Evolutionary conservation across 2,329 filamentous ascomycete genomes (phyloP), one percentile per base, ranked within the genome.

Genomic region (Scopulariopsis brevicaulis): DNA sequence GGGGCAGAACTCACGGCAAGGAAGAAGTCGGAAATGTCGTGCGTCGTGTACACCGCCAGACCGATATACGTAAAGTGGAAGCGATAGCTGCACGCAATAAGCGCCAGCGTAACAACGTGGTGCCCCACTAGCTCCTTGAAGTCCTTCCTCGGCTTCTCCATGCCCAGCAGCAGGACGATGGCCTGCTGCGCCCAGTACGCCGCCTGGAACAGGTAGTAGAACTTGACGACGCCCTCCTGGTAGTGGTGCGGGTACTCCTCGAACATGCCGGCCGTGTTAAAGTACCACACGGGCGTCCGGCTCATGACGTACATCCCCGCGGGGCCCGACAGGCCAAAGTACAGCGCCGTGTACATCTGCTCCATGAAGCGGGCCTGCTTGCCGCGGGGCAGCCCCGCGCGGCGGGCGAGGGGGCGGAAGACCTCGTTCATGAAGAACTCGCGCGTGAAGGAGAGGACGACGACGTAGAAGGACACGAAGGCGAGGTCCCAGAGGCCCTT

Each of bases 61-160:
- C 92, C 92, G 70, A 97, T 95, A 73, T 96, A 93, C 22, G 91
- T 95, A 71, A 96, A 97, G 73, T 97, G 92, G 77, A 96, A 97
- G 61, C 90, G 85, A 74, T 96, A 97, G 75, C 89, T 94, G 67
- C 93, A 75, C 59, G 74, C 86, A 64, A 97, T 96, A 65, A 97
- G 80, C 22, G 85, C 76, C 60, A 97, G 75, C 22, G 90, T 95
- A 69, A 96, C 89, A 64, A 96, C 86, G 71, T 97, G 92, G 71
- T 97, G 92, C 58, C 86, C 84, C 55, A 96, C 89, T 57, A 96
- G 81, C 77, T 96, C 92, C 73, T 90, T 92, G 74, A 93, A 96
- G 72, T 97, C 92, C 76, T 96, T 96, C 60, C 92, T 79, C 32
- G 89, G 92, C 78, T 95, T 95, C 78, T 97, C 92, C 71, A 96